phyloP scores from a whole-genome alignment of 2,329 filamentous ascomycete species.

The Pseudonectria buxi region DNA sequence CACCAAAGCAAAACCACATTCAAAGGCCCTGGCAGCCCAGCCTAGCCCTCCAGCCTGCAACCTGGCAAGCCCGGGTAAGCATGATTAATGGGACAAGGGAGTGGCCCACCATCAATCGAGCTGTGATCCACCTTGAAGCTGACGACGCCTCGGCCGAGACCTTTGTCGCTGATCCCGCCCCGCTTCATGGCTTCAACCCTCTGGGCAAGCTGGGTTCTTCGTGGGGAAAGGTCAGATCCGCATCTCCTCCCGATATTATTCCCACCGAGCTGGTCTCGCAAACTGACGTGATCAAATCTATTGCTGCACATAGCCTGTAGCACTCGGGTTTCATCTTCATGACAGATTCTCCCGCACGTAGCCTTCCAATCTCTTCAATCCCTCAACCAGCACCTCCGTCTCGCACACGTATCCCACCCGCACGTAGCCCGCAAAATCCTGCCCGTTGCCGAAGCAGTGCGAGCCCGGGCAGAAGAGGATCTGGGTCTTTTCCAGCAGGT shows the following conservation, averaged over 20 bases:
- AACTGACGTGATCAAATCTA: no score
- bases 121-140: constrained; percentile 13
- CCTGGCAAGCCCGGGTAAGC: no score
- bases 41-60: no score
- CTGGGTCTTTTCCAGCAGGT: constrained; percentile 60
- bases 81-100: constrained; percentile 8
- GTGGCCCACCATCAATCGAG: constrained; percentile 10
- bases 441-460: constrained; percentile 60
- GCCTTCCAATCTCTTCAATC: constrained; percentile 43
- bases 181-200: constrained; percentile 3
- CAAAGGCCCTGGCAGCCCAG: no score
- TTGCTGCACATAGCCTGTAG: background rate
- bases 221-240: background rate
- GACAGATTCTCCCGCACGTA: constrained; percentile 29
- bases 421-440: constrained; percentile 68
- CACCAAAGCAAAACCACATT: no score
- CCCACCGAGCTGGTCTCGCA: no score
- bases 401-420: constrained; percentile 70
- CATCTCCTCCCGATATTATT: background rate
- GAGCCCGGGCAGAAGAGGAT: constrained; percentile 70
- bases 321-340: constrained; percentile 1
- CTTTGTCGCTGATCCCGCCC: constrained; percentile 12
- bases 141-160: constrained; percentile 19
- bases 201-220: constrained; percentile 5
- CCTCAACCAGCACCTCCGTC: constrained; percentile 62